Evolutionary conservation across 2,329 filamentous ascomycete genomes (phyloP).

Genomic region (Curvularia lunata): DNA sequence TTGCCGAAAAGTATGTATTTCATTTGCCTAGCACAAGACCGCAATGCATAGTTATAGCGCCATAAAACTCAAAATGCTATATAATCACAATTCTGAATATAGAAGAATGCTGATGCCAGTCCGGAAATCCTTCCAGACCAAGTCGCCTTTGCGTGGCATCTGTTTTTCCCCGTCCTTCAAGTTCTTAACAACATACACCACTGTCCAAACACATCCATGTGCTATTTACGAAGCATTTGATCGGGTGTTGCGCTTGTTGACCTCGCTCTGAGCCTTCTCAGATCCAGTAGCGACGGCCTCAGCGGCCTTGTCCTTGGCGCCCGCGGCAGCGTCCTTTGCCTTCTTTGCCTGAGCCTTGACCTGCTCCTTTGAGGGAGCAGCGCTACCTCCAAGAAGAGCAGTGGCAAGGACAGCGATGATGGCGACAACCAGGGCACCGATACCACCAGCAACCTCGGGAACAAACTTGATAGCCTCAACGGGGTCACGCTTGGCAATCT

Average conservation of each 20-base stretch:
- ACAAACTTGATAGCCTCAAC: slow-evolving; percentile 85
- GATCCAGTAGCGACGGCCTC: slow-evolving; percentile 66
- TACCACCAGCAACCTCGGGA: slow-evolving; percentile 84
- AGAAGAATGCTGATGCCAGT: slow-evolving; percentile 29
- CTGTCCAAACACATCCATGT: not conserved
- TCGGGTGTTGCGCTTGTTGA: slow-evolving; percentile 64
- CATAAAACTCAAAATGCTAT: slow-evolving; percentile 36
- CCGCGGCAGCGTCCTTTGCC: slow-evolving; percentile 73
- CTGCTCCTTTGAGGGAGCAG: slow-evolving; percentile 67
- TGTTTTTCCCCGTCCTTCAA: slow-evolving; percentile 16
- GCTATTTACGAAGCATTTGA: slow-evolving; percentile 41
- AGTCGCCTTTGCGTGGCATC: slow-evolving; percentile 9
- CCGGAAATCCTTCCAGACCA: slow-evolving; percentile 21
- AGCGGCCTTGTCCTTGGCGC: slow-evolving; percentile 73
- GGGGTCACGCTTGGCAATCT: slow-evolving; percentile 81
- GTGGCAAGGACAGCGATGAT: slow-evolving; percentile 73
- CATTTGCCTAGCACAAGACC: slow-evolving; percentile 31
- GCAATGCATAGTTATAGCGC: slow-evolving; percentile 41
- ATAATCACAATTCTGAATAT: slow-evolving; percentile 22
- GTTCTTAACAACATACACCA: slow-evolving; percentile 3
- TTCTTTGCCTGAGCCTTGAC: slow-evolving; percentile 76
- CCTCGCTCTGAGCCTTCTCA: slow-evolving; percentile 76
- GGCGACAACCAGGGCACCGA: slow-evolving; percentile 73
- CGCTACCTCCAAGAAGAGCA: slow-evolving; percentile 69
- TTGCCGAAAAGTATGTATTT: slow-evolving; percentile 19